phyloP scores from a whole-genome alignment of 2,329 filamentous ascomycete genomes.

The Scorias spongiosa region DNA sequence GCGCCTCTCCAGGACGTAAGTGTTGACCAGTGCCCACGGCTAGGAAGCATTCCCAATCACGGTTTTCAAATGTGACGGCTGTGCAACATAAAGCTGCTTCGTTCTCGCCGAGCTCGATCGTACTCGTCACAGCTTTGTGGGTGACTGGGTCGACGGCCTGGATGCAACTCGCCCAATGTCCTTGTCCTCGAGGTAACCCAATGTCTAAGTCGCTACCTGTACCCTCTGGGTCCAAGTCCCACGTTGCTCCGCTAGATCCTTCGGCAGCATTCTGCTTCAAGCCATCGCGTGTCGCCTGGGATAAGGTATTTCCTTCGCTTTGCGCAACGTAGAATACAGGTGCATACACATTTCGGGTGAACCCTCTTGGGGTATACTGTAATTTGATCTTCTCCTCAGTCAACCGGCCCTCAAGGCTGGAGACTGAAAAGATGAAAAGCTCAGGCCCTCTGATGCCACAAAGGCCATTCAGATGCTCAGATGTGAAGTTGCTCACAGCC shows the following conservation, averaged over 20 bases:
- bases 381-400: constrained; percentile 76
- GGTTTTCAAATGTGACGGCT: constrained; percentile 71
- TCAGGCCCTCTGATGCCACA: constrained; percentile 15
- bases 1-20: constrained; percentile 31
- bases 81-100: constrained; percentile 81
- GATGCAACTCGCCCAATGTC: constrained; percentile 93
- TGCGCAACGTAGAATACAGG: constrained; percentile 90
- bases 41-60: constrained; percentile 81
- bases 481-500: constrained; percentile 93
- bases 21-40: constrained; percentile 90
- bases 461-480: constrained; percentile 47
- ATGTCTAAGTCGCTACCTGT: constrained; percentile 29
- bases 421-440: constrained; percentile 62
- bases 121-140: constrained; percentile 43
- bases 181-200: constrained; percentile 67
- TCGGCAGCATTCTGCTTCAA: constrained; percentile 51
- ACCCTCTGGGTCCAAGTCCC: constrained; percentile 2
- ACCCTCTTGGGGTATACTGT: constrained; percentile 76
- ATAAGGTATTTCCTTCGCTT: constrained; percentile 80
- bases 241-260: constrained; percentile 3
- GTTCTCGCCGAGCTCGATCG: constrained; percentile 72
- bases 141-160: constrained; percentile 70
- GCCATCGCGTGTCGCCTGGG: constrained; percentile 59
- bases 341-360: constrained; percentile 75
- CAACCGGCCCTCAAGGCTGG: constrained; percentile 71